These are phyloP conservation scores for Gautieria morchelliformis DNA, from an alignment of 768 basidiomycete species.

Conservation along the genomic window DNA sequence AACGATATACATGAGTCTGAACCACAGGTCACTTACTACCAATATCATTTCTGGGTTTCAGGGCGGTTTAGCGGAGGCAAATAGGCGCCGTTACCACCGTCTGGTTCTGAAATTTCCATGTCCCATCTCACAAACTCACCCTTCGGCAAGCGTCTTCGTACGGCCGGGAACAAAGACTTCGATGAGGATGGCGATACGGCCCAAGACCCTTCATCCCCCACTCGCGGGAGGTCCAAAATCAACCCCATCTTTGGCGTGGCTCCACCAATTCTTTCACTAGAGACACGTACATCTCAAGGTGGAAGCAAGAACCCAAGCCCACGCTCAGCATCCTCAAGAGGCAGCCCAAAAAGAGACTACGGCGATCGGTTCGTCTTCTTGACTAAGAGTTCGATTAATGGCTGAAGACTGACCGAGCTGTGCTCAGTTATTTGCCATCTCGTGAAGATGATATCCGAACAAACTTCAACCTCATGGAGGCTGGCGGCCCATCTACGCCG, in stretches of 20 bases:
- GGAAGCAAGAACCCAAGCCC: conserved; percentile 37
- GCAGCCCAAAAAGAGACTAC: conserved; percentile 32
- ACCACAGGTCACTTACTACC: too few species aligned
- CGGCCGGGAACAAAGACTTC: conserved; percentile 32
- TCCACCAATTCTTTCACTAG: conserved; percentile 25
- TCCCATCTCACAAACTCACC: conserved; percentile 77
- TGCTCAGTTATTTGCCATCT: conserved; percentile 51
- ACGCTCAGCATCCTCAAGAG: conserved; percentile 27
- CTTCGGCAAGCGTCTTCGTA: conserved; percentile 75
- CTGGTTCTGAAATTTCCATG: conserved; percentile 30
- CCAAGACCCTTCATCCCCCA: conserved; percentile 4
- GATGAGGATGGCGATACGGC: neutral
- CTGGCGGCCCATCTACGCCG: conserved; percentile 45
- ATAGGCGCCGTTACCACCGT: neutral
- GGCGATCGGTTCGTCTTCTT: conserved; percentile 26
- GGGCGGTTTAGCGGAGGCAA: too few species aligned
- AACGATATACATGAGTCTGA: too few species aligned
- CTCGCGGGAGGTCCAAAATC: conserved; percentile 39
- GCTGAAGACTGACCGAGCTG: neutral
- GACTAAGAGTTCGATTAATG: neutral
- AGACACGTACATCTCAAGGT: conserved; percentile 43
- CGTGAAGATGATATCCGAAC: conserved; percentile 54
- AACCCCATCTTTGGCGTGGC: conserved; percentile 46
- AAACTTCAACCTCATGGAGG: conserved; percentile 50
- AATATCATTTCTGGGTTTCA: too few species aligned